These are phyloP conservation scores for Arachnomyces sp. DNA, from an alignment of 2,329 filamentous ascomycete genomes.

Conservation along the genomic window DNA sequence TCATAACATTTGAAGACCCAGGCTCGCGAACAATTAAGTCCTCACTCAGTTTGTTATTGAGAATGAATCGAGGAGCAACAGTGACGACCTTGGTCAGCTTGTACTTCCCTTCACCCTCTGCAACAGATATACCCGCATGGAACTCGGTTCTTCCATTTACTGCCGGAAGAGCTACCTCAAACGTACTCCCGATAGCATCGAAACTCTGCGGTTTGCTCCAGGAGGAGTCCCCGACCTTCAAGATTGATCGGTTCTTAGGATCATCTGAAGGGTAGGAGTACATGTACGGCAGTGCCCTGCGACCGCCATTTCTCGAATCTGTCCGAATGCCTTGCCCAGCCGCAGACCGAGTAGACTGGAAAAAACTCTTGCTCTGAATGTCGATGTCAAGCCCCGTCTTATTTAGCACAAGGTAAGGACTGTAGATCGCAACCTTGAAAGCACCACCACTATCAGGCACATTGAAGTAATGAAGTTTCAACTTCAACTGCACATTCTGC, in stretches of 20 bases:
- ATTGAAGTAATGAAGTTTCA: constrained; percentile 83
- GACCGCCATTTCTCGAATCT: constrained; percentile 44
- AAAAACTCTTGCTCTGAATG: constrained; percentile 79
- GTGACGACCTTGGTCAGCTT: constrained; percentile 95
- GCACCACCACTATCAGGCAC: constrained; percentile 89
- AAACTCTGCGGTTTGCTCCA: constrained; percentile 99
- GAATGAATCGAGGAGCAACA: constrained; percentile 80
- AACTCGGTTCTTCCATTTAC: constrained; percentile 66
- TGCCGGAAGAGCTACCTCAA: constrained; percentile 76
- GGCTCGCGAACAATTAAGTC: constrained; percentile 86
- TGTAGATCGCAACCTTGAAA: constrained; percentile 92
- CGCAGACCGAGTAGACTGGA: constrained; percentile 71
- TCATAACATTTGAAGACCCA: constrained; percentile 77
- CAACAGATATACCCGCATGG: constrained; percentile 79
- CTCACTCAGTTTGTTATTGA: constrained; percentile 87
- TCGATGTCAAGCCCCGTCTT: constrained; percentile 86
- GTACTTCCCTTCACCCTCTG: constrained; percentile 92
- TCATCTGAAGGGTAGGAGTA: constrained; percentile 88
- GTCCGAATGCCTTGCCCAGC: constrained; percentile 67
- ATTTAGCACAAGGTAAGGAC: constrained; percentile 89
- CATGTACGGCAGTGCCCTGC: constrained; percentile 85
- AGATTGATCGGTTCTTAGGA: constrained; percentile 76
- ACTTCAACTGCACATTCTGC: constrained; percentile 65
- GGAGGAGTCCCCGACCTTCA: constrained; percentile 80
- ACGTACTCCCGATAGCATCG: constrained; percentile 88